Conservation (phyloP, 2,329 filamentous ascomycete genomes). For the Macrophomina pseudophaseolina region DNA sequence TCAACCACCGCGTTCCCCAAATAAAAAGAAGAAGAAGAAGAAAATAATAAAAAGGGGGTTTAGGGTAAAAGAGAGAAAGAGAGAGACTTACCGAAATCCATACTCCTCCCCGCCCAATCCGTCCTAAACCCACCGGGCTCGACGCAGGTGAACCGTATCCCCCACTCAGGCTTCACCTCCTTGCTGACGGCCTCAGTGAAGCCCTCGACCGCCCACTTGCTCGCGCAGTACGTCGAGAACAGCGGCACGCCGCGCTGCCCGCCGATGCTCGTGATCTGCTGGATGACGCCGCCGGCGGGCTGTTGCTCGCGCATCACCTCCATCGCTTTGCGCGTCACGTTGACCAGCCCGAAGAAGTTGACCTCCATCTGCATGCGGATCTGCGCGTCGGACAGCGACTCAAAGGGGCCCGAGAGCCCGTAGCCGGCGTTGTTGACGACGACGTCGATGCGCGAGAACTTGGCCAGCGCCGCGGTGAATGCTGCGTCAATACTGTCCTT, state of each 20-base stretch:
- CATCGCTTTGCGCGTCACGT: constrained; percentile 50
- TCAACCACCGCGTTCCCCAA: not conserved
- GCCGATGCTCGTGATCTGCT: constrained; percentile 62
- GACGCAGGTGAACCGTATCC: constrained; percentile 52
- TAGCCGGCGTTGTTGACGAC: constrained; percentile 68
- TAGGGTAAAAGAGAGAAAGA: not conserved
- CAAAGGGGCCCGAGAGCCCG: constrained; percentile 59
- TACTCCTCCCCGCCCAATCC: constrained; percentile 53
- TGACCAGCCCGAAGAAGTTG: constrained; percentile 64
- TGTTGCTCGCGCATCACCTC: constrained; percentile 33
- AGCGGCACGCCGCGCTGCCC: constrained; percentile 46
- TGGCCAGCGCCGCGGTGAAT: constrained; percentile 51
- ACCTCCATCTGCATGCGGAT: constrained; percentile 62
- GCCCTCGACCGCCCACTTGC: constrained; percentile 56
- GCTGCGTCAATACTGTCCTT: constrained; percentile 49
- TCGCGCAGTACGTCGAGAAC: constrained; percentile 14
- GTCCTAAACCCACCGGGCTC: constrained; percentile 55
- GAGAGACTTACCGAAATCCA: constrained; percentile 36
- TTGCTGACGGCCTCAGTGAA: constrained; percentile 51
- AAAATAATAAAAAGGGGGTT: not conserved
- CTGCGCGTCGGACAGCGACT: constrained; percentile 56
- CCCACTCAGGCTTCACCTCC: constrained; percentile 51
- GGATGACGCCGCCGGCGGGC: constrained; percentile 57
- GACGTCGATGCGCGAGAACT: constrained; percentile 63
- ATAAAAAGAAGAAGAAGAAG: not conserved